A percentile compares a stretch with the other conserved stretches of the same genome.
These are phyloP conservation scores for Amylocarpus encephaloides DNA, from an alignment of 2,329 filamentous ascomycete genomes.

Conservation along the genomic window DNA sequence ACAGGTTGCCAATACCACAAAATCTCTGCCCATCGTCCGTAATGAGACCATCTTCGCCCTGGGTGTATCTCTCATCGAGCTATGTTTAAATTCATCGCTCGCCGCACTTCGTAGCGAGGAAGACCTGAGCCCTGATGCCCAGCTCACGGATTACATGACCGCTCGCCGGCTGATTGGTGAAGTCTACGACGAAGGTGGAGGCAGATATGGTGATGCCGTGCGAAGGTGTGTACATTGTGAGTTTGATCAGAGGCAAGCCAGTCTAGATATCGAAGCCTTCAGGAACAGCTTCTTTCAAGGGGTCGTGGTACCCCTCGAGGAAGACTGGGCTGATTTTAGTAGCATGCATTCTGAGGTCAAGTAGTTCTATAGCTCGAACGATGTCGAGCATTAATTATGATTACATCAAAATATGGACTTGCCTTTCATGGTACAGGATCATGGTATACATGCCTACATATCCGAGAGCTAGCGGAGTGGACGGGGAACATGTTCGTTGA, in stretches of 20 bases:
- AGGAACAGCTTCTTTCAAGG: not conserved
- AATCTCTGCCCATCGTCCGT: not conserved
- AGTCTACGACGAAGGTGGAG: slow-evolving; percentile 2
- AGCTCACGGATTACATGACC: slow-evolving; percentile 4
- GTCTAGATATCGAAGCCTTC: slow-evolving; percentile 2
- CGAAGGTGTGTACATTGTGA: slow-evolving; percentile 4
- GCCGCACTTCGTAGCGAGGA: not conserved
- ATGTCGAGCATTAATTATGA: not conserved
- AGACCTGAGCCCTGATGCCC: not conserved
- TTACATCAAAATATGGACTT: not conserved
- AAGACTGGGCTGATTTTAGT: slow-evolving; percentile 4
- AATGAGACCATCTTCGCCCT: slow-evolving; percentile 2
- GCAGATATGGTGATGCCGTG: slow-evolving; percentile 3
- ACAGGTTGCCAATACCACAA: not conserved
- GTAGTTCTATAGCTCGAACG: not conserved
- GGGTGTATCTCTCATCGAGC: slow-evolving; percentile 1
- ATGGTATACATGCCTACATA: too few relatives aligned
- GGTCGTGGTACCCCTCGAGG: slow-evolving; percentile 3
- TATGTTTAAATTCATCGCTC: not conserved
- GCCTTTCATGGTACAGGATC: too few relatives aligned
- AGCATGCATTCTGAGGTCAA: not conserved
- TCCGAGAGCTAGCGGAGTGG: not conserved
- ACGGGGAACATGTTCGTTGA: too few relatives aligned
- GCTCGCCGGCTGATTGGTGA: slow-evolving; percentile 1
- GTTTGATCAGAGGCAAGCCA: slow-evolving; percentile 1